A percentile compares a stretch with the other conserved stretches of the same genome.
Conservation (phyloP, 169 alveolate species). For the Eimeria tenella region DNA sequence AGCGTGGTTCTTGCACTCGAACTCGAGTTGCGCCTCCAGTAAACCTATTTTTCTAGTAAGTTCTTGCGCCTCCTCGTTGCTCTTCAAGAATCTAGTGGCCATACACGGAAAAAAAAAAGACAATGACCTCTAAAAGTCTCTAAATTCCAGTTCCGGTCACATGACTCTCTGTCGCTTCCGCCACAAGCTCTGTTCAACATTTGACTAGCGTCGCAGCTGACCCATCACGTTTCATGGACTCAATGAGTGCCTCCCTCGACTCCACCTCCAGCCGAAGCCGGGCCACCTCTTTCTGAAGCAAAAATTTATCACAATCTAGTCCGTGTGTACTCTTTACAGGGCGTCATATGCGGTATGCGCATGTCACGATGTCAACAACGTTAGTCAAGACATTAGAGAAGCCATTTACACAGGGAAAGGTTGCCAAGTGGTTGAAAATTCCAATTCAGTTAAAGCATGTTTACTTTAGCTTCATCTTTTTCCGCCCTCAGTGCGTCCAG, state of each 20-base stretch:
- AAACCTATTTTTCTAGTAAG: neutral
- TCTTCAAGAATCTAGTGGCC: neutral
- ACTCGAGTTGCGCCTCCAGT: conserved; percentile 59
- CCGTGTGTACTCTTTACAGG: neutral
- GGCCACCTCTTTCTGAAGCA: conserved; percentile 26
- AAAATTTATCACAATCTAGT: neutral
- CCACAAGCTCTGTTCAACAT: neutral
- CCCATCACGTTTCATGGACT: conserved; percentile 57
- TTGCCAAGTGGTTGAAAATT: neutral
- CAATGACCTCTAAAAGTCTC: neutral
- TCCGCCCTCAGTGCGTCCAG: conserved; percentile 26
- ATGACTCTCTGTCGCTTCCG: neutral
- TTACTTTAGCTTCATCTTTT: conserved; percentile 34
- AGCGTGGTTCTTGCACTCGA: conserved; percentile 44
- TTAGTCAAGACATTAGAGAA: too few species aligned
- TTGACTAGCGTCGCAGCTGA: neutral
- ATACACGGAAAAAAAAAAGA: neutral
- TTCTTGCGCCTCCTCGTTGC: conserved; percentile 29
- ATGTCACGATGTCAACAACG: neutral
- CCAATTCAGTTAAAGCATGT: neutral
- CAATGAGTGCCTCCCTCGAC: conserved; percentile 31
- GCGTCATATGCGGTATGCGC: neutral
- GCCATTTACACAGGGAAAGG: too few species aligned
- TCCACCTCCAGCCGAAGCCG: conserved; percentile 47
- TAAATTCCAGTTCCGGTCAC: neutral